These are phyloP conservation scores for Sarocladium brachiariae DNA, from an alignment of 2,329 filamentous ascomycete genomes.

Conservation along the genomic window DNA sequence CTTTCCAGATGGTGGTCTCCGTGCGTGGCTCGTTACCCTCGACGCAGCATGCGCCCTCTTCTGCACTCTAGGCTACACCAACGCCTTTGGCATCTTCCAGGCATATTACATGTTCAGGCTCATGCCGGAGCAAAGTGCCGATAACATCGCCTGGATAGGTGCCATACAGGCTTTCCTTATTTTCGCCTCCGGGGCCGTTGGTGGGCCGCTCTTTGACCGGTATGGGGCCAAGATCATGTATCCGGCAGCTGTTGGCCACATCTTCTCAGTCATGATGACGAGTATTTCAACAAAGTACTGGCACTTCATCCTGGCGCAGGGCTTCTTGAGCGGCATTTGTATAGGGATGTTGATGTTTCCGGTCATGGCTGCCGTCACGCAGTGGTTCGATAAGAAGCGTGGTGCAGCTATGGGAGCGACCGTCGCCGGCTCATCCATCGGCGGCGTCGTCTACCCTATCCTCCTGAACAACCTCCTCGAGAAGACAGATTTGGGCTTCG, in stretches of 20 bases:
- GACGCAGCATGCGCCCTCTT: slow-evolving; percentile 31
- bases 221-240: slow-evolving; percentile 31
- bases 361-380: slow-evolving; percentile 35
- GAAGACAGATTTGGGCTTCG: slow-evolving; percentile 34
- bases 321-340: slow-evolving; percentile 33
- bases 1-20: slow-evolving; percentile 34
- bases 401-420: slow-evolving; percentile 38
- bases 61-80: slow-evolving; percentile 32
- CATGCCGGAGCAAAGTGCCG: slow-evolving; percentile 22
- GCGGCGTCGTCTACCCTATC: slow-evolving; percentile 47
- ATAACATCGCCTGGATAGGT: slow-evolving; percentile 36
- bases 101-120: slow-evolving; percentile 34
- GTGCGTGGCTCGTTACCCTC: slow-evolving; percentile 34
- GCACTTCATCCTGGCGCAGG: slow-evolving; percentile 46
- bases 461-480: slow-evolving; percentile 42
- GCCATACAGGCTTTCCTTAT: slow-evolving; percentile 29
- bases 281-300: slow-evolving; percentile 39
- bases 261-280: slow-evolving; percentile 37
- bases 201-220: slow-evolving; percentile 35
- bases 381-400: slow-evolving; percentile 40
- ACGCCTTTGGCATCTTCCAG: slow-evolving; percentile 39
- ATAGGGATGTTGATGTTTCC: slow-evolving; percentile 38
- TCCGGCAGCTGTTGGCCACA: slow-evolving; percentile 24
- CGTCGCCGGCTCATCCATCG: slow-evolving; percentile 40
- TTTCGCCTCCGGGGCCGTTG: slow-evolving; percentile 26